Percentiles rank a stretch among this genome's conserved stretches.
These are phyloP conservation scores for Silene uniflora DNA, from an alignment of 148 eudicot species.

Conservation along the genomic window DNA sequence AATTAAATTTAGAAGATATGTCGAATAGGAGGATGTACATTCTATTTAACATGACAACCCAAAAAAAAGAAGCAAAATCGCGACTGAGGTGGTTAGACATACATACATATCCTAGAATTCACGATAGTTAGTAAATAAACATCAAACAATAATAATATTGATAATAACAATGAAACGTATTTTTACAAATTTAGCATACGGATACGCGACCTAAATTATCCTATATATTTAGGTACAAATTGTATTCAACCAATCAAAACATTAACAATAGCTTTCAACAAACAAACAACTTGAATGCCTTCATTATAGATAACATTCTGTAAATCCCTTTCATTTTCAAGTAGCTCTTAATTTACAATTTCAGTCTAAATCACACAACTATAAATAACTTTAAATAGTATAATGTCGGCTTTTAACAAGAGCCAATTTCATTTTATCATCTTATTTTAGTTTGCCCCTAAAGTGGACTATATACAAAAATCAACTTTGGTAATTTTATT, in stretches of 20 bases:
- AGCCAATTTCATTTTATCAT: background rate
- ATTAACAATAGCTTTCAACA: background rate
- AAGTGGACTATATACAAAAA: background rate
- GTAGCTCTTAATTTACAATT: background rate
- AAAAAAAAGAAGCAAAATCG: no score
- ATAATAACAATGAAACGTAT: background rate
- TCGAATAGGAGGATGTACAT: no score
- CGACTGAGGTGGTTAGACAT: no score
- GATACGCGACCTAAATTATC: background rate
- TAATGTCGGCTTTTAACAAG: conserved; percentile 8
- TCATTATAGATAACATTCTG: background rate
- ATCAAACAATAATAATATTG: no score
- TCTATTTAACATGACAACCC: no score
- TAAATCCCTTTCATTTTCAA: background rate
- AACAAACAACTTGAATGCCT: background rate
- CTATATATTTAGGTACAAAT: background rate
- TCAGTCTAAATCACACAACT: background rate
- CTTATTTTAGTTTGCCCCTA: background rate
- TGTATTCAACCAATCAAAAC: background rate
- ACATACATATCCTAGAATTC: no score
- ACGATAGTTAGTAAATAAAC: no score
- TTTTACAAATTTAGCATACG: background rate
- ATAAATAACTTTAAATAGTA: background rate
- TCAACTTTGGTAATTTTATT: background rate
- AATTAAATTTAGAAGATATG: no score